phyloP scores from a whole-genome alignment of 164 flowering plant species.

The Houttuynia cordata region DNA sequence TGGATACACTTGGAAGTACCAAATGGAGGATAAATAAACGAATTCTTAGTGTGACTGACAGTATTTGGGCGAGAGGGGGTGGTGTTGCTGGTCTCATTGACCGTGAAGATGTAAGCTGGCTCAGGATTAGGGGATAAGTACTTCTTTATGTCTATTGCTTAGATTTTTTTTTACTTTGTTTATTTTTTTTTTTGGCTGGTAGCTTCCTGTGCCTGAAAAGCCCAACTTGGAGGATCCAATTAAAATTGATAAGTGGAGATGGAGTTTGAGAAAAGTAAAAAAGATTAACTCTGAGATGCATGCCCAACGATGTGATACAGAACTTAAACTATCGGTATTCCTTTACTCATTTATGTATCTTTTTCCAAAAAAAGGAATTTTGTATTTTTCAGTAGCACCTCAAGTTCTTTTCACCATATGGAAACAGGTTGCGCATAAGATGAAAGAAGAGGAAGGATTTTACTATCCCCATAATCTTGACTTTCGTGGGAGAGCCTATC shows the following conservation, averaged over 20 bases:
- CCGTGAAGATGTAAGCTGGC: constrained; percentile 63
- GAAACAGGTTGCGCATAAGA: constrained; percentile 74
- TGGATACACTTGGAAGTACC: constrained; percentile 83
- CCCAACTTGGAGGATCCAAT: constrained; percentile 38
- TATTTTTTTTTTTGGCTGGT: constrained; percentile 3
- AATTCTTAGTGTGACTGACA: constrained; percentile 63
- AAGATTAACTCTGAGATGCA: constrained; percentile 79
- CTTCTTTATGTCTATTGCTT: not conserved
- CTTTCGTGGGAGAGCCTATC: constrained; percentile 96
- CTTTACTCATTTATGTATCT: constrained; percentile 2
- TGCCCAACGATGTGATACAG: constrained; percentile 76
- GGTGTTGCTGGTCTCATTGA: constrained; percentile 69
- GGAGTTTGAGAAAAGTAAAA: constrained; percentile 54
- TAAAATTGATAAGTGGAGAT: constrained; percentile 63
- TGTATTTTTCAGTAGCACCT: not conserved
- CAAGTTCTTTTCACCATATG: constrained; percentile 2
- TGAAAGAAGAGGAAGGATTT: constrained; percentile 94
- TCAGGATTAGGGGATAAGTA: not conserved
- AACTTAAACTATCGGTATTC: constrained; percentile 85
- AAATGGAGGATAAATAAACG: constrained; percentile 87
- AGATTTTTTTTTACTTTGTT: not conserved
- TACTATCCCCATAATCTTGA: constrained; percentile 96
- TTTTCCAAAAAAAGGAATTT: no score
- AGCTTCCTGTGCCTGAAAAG: constrained; percentile 70
- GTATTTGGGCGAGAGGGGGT: constrained; percentile 77